Evolutionary conservation across 169 alveolate genomes (phyloP).

Genomic region (Nephromyces sp.): DNA sequence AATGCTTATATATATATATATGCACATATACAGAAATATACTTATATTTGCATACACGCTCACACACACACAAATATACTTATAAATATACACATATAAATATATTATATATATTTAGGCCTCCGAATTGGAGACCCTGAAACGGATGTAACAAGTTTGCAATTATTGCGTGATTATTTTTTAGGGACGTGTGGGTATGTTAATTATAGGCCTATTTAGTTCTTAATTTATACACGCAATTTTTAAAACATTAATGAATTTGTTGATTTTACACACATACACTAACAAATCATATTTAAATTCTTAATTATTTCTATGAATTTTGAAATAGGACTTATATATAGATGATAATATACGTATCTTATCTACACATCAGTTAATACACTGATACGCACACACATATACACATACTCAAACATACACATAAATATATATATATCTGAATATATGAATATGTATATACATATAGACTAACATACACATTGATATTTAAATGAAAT

Average conservation of each 20-base stretch:
- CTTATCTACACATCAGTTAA: no score
- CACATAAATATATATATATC: constrained; percentile 29
- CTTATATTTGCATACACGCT: no score
- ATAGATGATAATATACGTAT: background rate
- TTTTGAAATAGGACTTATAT: background rate
- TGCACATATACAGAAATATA: no score
- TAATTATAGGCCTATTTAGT: background rate
- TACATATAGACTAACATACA: background rate
- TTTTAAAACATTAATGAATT: no score
- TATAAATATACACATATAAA: no score
- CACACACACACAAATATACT: no score
- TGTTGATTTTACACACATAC: background rate
- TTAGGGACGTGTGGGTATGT: constrained; percentile 24
- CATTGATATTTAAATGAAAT: no score
- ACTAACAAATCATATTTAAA: background rate
- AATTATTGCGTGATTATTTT: constrained; percentile 22
- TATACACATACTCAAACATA: constrained; percentile 23
- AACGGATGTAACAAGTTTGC: background rate
- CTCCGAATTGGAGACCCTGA: constrained; percentile 13
- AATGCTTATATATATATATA: no score
- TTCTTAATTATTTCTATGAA: background rate
- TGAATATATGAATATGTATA: constrained; percentile 7
- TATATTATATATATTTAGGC: no score
- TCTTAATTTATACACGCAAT: background rate
- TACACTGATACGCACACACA: background rate